These are phyloP conservation scores for Hyphodiscus hymeniophilus DNA, from an alignment of 495 filamentous ascomycete species.

Conservation along the genomic window DNA sequence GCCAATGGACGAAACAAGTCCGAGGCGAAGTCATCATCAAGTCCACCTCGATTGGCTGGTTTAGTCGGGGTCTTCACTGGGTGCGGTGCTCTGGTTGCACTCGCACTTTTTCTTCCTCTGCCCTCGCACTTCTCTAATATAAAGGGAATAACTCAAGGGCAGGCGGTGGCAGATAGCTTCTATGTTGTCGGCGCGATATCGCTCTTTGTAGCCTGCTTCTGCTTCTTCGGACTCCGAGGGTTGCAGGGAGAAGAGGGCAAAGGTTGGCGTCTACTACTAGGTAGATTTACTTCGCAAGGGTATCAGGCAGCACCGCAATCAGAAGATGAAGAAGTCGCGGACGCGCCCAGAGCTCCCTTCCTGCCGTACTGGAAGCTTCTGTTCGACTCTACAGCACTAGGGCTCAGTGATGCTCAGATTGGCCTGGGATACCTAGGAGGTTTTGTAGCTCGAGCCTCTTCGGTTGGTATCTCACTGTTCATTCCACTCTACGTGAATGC, in stretches of 20 bases:
- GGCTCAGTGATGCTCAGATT: constrained; percentile 65
- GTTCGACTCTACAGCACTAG: constrained; percentile 59
- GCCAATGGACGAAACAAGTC: background rate
- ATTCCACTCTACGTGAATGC: constrained; percentile 86
- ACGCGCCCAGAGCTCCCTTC: constrained; percentile 4
- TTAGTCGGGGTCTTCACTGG: constrained; percentile 90
- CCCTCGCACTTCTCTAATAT: constrained; percentile 66
- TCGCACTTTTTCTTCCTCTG: constrained; percentile 75
- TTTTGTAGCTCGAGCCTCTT: constrained; percentile 92
- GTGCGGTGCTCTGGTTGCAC: constrained; percentile 78
- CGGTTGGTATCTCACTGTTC: constrained; percentile 89
- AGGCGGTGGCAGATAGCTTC: constrained; percentile 72
- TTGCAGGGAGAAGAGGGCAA: constrained; percentile 74
- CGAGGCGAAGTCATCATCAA: constrained; percentile 19
- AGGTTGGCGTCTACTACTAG: constrained; percentile 48
- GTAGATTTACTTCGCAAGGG: constrained; percentile 16
- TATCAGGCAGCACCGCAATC: constrained; percentile 10
- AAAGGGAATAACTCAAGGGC: constrained; percentile 51
- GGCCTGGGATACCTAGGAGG: constrained; percentile 85
- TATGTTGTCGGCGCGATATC: constrained; percentile 74
- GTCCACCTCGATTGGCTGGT: constrained; percentile 63
- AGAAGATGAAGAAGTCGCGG: background rate
- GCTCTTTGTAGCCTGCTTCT: constrained; percentile 60
- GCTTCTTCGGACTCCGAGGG: constrained; percentile 71
- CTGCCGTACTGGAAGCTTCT: constrained; percentile 46